Evolutionary conservation across 331 rosid species (phyloP).

Genomic region (Arachis monticola): DNA sequence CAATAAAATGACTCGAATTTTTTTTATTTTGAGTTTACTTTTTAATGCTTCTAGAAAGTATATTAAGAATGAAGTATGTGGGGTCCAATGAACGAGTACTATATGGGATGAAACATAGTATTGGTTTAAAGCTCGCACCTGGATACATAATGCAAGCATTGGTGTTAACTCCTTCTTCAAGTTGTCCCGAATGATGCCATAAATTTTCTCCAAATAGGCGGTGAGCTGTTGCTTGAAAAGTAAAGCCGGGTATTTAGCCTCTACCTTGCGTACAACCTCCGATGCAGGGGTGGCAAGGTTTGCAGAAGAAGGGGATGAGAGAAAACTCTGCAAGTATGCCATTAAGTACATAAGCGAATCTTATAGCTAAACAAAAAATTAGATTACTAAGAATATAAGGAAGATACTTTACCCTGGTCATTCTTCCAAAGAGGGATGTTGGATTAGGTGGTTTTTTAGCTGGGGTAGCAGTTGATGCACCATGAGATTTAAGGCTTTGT

Average conservation of each 20-base stretch:
- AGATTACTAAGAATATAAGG: conserved; percentile 5
- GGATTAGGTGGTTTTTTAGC: conserved; percentile 64
- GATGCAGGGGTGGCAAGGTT: conserved; percentile 59
- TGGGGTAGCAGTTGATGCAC: conserved; percentile 49
- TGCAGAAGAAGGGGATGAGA: conserved; percentile 80
- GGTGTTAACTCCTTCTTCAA: conserved; percentile 77
- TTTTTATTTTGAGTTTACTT: background rate
- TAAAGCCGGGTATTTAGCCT: conserved; percentile 88
- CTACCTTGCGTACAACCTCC: conserved; percentile 73
- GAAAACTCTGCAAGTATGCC: conserved; percentile 65
- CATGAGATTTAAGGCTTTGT: conserved; percentile 67
- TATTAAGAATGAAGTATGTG: conserved; percentile 1
- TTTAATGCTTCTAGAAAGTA: background rate
- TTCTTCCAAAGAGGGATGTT: conserved; percentile 84
- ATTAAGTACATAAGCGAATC: conserved; percentile 31
- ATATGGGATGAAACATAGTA: conserved; percentile 61
- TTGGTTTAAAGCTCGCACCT: conserved; percentile 50
- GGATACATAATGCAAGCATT: conserved; percentile 71
- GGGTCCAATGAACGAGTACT: conserved; percentile 26
- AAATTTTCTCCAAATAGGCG: conserved; percentile 88
- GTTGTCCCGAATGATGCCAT: conserved; percentile 84
- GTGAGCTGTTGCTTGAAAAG: conserved; percentile 94
- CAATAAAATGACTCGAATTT: background rate
- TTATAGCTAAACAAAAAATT: background rate
- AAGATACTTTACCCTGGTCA: conserved; percentile 68